Base-by-base conservation (phyloP, 1,139 yeast species). In the Blastobotrys capitulatus region DNA sequence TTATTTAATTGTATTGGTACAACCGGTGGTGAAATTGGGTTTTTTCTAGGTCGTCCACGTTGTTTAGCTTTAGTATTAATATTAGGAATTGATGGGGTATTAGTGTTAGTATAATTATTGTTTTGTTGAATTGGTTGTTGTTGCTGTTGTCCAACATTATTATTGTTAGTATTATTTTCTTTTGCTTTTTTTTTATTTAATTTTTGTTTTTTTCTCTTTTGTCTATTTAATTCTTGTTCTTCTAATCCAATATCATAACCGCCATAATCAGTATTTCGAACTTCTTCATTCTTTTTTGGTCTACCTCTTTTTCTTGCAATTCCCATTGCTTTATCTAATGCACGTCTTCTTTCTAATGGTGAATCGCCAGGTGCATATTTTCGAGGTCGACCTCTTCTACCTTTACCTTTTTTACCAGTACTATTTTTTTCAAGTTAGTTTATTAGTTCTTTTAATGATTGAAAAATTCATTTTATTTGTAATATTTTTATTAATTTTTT, bases 311-410 rank as follows among this genome's bases (percentile, higher is more conserved):
- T 49, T 12, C 51, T 41, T 22, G 35, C 32, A 34, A 41, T 44
- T 3, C 48, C 53, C 7, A 12, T 35, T 5, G 40, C 40, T 15
- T 20, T 39, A 16, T 43, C 46, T 16, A 18, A 13, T 13, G 46
- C 46, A n/a, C 38, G 26, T 9, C 49, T 27, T 29, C 26, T 25
- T 37, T 48, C 50, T 22, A 42, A 19, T 10, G 50, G 53, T 22
- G 48, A 44, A 29, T 48, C 44, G 9, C 45, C 54, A 13, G 37
- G 44, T 6, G 53, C 49, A 29, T 50, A 42, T 43, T 50, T 52
- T 6, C 55, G 46, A 10, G 55, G 55, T 25, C 55, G 19, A 6
- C 55, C 55, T 15, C 53, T 44, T 8, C 54, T 45, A 16, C 39
- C 39, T 37, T 37, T 37, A 13, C 26, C 40, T 37, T 19, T 37